Evolutionary conservation across 371 early-diverging fungal species (phyloP).

Genomic region (Mortierella sp.): DNA sequence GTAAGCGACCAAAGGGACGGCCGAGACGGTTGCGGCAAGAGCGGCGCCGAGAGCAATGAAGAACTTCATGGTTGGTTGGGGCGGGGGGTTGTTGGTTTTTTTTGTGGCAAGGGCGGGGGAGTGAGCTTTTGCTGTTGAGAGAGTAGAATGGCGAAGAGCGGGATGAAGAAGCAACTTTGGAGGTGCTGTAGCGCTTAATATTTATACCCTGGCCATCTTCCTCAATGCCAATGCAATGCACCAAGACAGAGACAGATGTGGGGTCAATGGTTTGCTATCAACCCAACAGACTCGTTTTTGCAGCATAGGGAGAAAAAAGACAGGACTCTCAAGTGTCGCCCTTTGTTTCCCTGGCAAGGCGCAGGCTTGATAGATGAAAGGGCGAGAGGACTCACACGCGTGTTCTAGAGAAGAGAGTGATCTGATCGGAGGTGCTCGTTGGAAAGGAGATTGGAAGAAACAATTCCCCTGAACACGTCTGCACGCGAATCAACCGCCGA

Average conservation of each 20-base stretch:
- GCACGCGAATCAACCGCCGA: not conserved
- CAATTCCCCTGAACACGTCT: not conserved
- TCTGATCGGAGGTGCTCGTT: not conserved
- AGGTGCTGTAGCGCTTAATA: not conserved
- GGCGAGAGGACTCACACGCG: not conserved
- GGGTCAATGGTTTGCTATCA: not conserved
- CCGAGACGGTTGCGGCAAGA: slow-evolving; percentile 27
- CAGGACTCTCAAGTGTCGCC: too few relatives aligned
- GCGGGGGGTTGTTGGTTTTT: too few relatives aligned
- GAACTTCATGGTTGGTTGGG: slow-evolving; percentile 44
- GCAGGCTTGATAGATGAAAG: too few relatives aligned
- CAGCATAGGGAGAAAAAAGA: too few relatives aligned
- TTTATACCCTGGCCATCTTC: not conserved
- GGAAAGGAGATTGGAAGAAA: not conserved
- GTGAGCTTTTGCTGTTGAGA: not conserved
- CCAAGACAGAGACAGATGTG: not conserved
- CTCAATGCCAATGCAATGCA: too few relatives aligned
- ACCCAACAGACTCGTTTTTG: not conserved
- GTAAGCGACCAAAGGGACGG: slow-evolving; percentile 23
- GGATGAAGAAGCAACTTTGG: not conserved
- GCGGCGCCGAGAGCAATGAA: slow-evolving; percentile 27
- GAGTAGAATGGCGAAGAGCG: not conserved
- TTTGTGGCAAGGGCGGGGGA: not conserved
- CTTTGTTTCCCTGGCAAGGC: too few relatives aligned
- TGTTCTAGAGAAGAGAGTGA: not conserved